phyloP scores from a whole-genome alignment of 2,329 filamentous ascomycete genomes.

The Lasiodiplodia sp. region DNA sequence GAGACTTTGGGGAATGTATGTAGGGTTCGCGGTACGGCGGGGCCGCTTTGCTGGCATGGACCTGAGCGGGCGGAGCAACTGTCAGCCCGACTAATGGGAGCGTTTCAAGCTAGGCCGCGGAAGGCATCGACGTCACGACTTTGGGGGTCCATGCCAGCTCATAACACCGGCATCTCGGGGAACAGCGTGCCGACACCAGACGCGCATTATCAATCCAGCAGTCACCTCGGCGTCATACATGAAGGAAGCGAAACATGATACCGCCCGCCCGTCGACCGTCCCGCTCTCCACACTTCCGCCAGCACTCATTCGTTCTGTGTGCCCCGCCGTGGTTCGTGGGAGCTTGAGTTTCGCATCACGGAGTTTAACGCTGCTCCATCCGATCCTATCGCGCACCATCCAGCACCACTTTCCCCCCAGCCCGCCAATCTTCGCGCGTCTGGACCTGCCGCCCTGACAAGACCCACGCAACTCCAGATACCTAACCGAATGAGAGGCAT shows the following conservation, averaged over 20 bases:
- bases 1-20: slow-evolving; percentile 3
- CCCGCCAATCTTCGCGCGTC: slow-evolving; percentile 9
- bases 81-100: slow-evolving; percentile 1
- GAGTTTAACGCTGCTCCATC: slow-evolving; percentile 5
- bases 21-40: not conserved
- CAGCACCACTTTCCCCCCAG: slow-evolving; percentile 13
- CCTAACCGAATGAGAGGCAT: slow-evolving; percentile 4
- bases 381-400: slow-evolving; percentile 14
- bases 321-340: not conserved
- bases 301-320: not conserved
- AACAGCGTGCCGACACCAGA: slow-evolving; percentile 16
- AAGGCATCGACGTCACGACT: slow-evolving; percentile 24
- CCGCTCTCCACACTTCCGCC: slow-evolving; percentile 24
- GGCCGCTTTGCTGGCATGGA: not conserved
- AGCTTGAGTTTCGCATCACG: slow-evolving; percentile 10
- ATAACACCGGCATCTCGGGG: slow-evolving; percentile 13
- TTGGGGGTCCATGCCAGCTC: slow-evolving; percentile 18
- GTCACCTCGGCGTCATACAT: slow-evolving; percentile 23
- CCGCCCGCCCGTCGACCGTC: not conserved
- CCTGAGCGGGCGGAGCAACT: not conserved
- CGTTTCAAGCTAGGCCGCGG: not conserved
- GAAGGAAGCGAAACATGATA: slow-evolving; percentile 1
- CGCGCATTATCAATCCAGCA: slow-evolving; percentile 19
- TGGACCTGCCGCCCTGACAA: slow-evolving; percentile 3
- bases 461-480: not conserved